A percentile compares a stretch with the other conserved stretches of the same genome.
Evolutionary conservation across 345 rosid genomes (phyloP).

Genomic region (Lumnitzera littorea): DNA sequence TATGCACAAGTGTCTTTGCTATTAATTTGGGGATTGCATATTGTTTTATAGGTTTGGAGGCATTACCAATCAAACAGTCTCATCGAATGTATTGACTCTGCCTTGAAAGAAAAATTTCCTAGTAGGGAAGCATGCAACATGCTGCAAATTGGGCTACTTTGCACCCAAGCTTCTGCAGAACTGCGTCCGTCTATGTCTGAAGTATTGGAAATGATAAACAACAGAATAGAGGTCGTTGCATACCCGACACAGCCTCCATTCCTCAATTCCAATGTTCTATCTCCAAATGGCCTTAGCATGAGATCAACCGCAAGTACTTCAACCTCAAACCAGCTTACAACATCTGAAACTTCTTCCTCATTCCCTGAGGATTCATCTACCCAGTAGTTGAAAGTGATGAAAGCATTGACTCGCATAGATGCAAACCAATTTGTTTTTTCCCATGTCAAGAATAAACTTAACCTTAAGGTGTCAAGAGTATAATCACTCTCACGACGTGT

Average conservation of each 20-base stretch:
- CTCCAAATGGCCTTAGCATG: conserved; percentile 1
- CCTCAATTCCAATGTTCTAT: not conserved
- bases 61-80: conserved; percentile 9
- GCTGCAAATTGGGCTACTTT: conserved; percentile 15
- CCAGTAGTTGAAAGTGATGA: too few relatives aligned
- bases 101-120: conserved; percentile 4
- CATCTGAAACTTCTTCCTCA: conserved; percentile 2
- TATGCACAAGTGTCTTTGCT: too few relatives aligned
- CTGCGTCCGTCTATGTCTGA: conserved; percentile 14
- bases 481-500: too few relatives aligned
- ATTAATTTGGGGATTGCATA: not conserved
- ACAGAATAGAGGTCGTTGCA: not conserved
- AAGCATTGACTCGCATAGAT: too few relatives aligned
- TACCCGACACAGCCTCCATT: conserved; percentile 17
- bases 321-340: conserved; percentile 1
- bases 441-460: too few relatives aligned
- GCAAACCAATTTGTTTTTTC: too few relatives aligned
- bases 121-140: conserved; percentile 5
- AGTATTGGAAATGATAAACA: conserved; percentile 10
- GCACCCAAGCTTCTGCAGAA: conserved; percentile 16
- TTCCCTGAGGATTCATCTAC: not conserved
- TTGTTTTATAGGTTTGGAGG: conserved; percentile 7
- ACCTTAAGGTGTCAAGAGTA: too few relatives aligned
- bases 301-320: conserved; percentile 1
- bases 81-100: conserved; percentile 6